Evolutionary conservation across 1,139 yeast genomes (phyloP).

Genomic region (Hansenula sp.): DNA sequence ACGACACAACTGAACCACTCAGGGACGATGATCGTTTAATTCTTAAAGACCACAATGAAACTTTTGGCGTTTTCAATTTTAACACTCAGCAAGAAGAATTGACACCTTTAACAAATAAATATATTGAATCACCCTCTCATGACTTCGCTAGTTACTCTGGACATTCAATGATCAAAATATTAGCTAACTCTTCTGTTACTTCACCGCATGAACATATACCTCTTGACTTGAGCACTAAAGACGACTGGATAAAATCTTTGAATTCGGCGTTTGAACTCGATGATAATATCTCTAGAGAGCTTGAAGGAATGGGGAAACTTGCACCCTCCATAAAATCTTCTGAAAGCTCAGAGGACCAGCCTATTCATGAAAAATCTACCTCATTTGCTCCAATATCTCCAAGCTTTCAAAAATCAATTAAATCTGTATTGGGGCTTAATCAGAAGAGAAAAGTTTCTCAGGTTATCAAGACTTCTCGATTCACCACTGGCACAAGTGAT

Average conservation of each 20-base stretch:
- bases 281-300: slow-evolving; percentile 10
- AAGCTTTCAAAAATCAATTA: too few species aligned
- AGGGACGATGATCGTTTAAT: too few species aligned
- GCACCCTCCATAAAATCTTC: not conserved
- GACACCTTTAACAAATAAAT: too few species aligned
- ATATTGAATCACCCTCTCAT: too few species aligned
- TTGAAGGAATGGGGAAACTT: not conserved
- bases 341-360: not conserved
- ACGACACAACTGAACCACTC: too few species aligned
- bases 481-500: not conserved
- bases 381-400: too few species aligned
- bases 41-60: too few species aligned
- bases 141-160: too few species aligned
- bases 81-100: too few species aligned
- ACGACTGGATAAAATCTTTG: slow-evolving; percentile 17
- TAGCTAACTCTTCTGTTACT: slow-evolving; percentile 5
- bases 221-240: slow-evolving; percentile 6
- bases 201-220: not conserved
- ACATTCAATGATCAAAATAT: not conserved
- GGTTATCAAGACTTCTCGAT: not conserved
- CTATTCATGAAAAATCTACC: not conserved
- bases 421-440: not conserved
- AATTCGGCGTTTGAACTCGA: slow-evolving; percentile 17
- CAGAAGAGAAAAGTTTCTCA: slow-evolving; percentile 3
- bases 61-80: too few species aligned